These are phyloP conservation scores for Tetrahymena thermophila DNA, from an alignment of 73 alveolate genomes.

Conservation along the genomic window DNA sequence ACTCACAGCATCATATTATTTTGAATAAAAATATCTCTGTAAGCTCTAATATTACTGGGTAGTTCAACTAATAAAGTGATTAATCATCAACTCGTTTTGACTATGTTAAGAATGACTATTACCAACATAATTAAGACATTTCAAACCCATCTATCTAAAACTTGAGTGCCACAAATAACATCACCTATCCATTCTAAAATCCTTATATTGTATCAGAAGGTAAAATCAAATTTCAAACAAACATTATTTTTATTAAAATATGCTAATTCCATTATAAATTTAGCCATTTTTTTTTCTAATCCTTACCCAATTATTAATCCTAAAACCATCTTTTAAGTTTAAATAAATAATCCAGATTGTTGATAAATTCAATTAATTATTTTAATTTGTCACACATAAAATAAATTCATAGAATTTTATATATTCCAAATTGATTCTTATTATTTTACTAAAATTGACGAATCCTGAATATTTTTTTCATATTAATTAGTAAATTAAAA, in stretches of 20 bases:
- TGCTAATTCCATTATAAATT: background rate
- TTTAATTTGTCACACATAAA: no score
- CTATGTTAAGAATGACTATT: background rate
- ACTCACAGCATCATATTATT: background rate
- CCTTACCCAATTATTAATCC: no score
- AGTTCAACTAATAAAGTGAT: background rate
- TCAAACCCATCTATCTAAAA: background rate
- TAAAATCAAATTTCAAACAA: background rate
- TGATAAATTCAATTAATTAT: no score
- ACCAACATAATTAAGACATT: background rate
- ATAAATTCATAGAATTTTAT: no score
- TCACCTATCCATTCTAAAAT: background rate
- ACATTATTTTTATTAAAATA: background rate
- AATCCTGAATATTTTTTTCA: no score
- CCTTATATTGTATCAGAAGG: background rate
- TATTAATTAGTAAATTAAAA: background rate
- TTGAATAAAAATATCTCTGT: background rate
- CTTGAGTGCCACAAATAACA: background rate
- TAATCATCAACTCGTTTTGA: background rate
- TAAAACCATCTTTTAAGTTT: no score
- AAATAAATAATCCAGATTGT: no score
- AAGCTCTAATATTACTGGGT: background rate
- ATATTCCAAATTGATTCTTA: no score
- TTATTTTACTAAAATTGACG: no score
- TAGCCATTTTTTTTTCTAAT: background rate